Evolutionary conservation across 805 yeast genomes (phyloP).

Genomic region (Kuraishia ogatae): DNA sequence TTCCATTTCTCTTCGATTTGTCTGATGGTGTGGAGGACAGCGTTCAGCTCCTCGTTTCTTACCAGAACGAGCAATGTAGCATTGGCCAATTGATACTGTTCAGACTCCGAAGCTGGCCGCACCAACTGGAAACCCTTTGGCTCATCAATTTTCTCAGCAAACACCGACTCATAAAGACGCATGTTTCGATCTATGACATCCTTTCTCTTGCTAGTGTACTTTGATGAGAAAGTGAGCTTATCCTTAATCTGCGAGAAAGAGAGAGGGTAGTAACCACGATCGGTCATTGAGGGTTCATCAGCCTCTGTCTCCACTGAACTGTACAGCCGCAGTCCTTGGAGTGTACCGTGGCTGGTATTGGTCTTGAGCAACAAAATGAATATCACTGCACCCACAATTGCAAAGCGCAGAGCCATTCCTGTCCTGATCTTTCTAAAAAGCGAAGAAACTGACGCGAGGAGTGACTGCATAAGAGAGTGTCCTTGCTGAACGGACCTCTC

Average conservation of each 20-base stretch:
- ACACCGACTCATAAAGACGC: constrained; percentile 26
- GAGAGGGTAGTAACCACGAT: background rate
- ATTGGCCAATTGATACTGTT: constrained; percentile 31
- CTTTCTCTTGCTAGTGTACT: constrained; percentile 1
- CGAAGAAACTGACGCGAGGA: background rate
- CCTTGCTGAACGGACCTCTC: background rate
- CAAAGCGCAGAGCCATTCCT: background rate
- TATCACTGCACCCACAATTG: background rate
- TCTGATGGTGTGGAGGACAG: constrained; percentile 40
- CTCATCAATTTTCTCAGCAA: constrained; percentile 29
- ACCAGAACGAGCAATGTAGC: constrained; percentile 69
- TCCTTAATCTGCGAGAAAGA: background rate
- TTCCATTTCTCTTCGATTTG: constrained; percentile 59
- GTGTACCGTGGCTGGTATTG: background rate
- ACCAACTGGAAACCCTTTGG: constrained; percentile 31
- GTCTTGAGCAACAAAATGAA: background rate
- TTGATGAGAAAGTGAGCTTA: background rate
- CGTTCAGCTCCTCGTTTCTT: constrained; percentile 50
- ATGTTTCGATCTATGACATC: constrained; percentile 27
- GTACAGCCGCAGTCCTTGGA: background rate
- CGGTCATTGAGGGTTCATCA: background rate
- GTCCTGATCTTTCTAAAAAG: background rate
- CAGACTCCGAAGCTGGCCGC: constrained; percentile 10
- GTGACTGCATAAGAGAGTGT: background rate
- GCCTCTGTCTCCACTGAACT: background rate